phyloP scores from a whole-genome alignment of 2,329 filamentous ascomycete species.

The Colletotrichum echinochloae region DNA sequence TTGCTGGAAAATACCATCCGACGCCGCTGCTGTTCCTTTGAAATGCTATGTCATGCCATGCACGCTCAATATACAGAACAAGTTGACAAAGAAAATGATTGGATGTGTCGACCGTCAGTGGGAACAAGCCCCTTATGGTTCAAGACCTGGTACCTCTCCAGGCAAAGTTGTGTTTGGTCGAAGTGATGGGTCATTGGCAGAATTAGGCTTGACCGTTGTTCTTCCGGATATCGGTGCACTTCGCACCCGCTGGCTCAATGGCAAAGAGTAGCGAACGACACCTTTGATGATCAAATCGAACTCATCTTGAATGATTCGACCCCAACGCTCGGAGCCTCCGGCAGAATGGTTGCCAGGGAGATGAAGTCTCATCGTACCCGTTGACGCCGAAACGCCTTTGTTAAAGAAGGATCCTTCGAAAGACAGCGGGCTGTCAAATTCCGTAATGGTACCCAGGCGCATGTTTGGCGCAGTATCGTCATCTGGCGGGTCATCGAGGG shows the following conservation, averaged over 20 bases:
- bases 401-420: conserved; percentile 94
- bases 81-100: conserved; percentile 40
- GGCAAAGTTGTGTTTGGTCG: conserved; percentile 53
- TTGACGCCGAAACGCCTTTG: conserved; percentile 76
- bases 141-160: conserved; percentile 26
- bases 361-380: conserved; percentile 84
- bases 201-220: conserved; percentile 71
- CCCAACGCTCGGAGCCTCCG: conserved; percentile 88
- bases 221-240: conserved; percentile 71
- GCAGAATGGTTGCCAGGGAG: conserved; percentile 91
- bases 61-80: conserved; percentile 54
- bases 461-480: conserved; percentile 82
- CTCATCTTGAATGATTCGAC: conserved; percentile 87
- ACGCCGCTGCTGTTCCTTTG: conserved; percentile 38
- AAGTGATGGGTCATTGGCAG: conserved; percentile 64
- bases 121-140: conserved; percentile 12
- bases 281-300: conserved; percentile 95
- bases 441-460: conserved; percentile 87
- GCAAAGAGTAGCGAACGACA: conserved; percentile 83
- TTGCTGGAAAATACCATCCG: conserved; percentile 33
- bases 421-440: conserved; percentile 87
- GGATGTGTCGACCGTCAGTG: conserved; percentile 40
- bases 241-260: conserved; percentile 69
- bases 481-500: conserved; percentile 68
- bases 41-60: conserved; percentile 47